Base-by-base conservation (phyloP, 805 yeast genomes). In the Candida quercuum region DNA sequence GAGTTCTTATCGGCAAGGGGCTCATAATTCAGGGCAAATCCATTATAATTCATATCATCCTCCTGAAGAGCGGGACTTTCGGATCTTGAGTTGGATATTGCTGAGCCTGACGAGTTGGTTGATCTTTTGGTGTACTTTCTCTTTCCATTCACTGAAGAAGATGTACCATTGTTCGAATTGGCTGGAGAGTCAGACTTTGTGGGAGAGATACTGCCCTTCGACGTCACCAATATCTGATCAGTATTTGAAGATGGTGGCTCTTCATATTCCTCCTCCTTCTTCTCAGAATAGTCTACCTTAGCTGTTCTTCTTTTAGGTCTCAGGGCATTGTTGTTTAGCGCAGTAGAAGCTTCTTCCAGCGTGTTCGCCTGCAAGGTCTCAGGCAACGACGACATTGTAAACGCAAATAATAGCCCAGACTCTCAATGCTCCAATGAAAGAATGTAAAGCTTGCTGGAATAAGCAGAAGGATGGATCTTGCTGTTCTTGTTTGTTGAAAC, bases 261-360 rank as follows among this genome's bases (percentile, higher is more conserved):
- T 8, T 7, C 24, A 16, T 15, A 17, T n/a, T 36, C 40, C 10
- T 42, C 49, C 25, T 44, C 48, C 22, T 36, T 37, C 43, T 43
- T 46, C 35, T 49, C 54, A 4, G 52, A 41, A 35, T 52, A 52
- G 35, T 52, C 55, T 8, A 52, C 54, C 34, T 51, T 52, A 2
- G 52, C 45, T 16, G 32, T 29, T 21, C 56, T 42, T 21, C 57
- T 39, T 29, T 38, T 46, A 4, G 47, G 35, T 34, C 48, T 40
- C 21, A 30, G 22, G 5, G 32, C 6, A 14, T 14, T n/a, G 10
- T 8, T 14, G 8, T 27, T 27, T n/a, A 14, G 6, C 19, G 8
- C 8, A 27, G 10, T 19, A 27, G 15, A 10, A 6, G 30, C 6
- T 10, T 11, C 9, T 14, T 27, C 30, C 30, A 27, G 18, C 30